Percentiles rank a stretch among this genome's conserved stretches.
Conservation (phyloP, 371 early-diverging fungal species). For the Mucor mucedo region DNA sequence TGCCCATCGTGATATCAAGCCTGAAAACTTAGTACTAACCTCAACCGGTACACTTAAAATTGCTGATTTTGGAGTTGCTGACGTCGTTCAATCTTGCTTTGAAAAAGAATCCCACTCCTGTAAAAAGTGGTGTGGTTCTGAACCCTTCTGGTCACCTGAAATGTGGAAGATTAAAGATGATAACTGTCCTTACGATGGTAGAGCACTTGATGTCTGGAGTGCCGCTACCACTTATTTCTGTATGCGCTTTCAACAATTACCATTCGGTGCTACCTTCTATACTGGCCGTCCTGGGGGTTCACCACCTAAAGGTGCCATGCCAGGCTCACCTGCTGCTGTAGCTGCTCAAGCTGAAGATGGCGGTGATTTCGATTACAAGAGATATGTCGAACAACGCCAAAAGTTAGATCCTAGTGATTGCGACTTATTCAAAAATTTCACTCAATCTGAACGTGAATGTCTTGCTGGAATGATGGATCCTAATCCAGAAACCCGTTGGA, state of each 20-base stretch:
- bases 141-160: slow-evolving; percentile 93
- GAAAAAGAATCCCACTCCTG: slow-evolving; percentile 72
- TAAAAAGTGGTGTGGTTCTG: slow-evolving; percentile 84
- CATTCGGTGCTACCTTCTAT: slow-evolving; percentile 51
- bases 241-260: slow-evolving; percentile 76
- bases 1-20: slow-evolving; percentile 85
- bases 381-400: slow-evolving; percentile 34
- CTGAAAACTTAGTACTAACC: slow-evolving; percentile 93
- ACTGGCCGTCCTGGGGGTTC: slow-evolving; percentile 30
- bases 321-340: slow-evolving; percentile 43
- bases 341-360: slow-evolving; percentile 36
- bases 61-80: slow-evolving; percentile 97
- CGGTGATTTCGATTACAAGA: slow-evolving; percentile 36
- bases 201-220: slow-evolving; percentile 84
- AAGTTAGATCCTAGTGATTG: slow-evolving; percentile 32
- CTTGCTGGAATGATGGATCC: slow-evolving; percentile 64
- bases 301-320: slow-evolving; percentile 20
- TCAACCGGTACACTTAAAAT: slow-evolving; percentile 87
- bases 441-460: slow-evolving; percentile 34
- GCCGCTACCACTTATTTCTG: slow-evolving; percentile 84
- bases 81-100: slow-evolving; percentile 85
- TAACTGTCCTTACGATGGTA: slow-evolving; percentile 69
- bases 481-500: slow-evolving; percentile 76
- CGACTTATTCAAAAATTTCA: slow-evolving; percentile 29
- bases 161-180: slow-evolving; percentile 57